Evolutionary conservation across 1,284 basidiomycete genomes (phyloP).

Genomic region (Coniferiporia sulphurascens): DNA sequence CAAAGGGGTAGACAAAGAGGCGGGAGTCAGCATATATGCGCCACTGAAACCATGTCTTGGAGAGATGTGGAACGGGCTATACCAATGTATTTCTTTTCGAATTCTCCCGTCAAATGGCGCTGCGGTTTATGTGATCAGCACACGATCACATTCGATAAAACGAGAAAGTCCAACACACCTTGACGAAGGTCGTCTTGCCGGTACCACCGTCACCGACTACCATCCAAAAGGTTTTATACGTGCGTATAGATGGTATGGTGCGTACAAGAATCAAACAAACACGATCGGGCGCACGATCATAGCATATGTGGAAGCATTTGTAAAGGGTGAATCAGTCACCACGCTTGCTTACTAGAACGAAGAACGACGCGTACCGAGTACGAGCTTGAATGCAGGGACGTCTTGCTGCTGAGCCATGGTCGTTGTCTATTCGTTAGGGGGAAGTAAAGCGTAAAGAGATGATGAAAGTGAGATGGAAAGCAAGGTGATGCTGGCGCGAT

Average conservation of each 20-base stretch:
- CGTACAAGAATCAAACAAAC: background rate
- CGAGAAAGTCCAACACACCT: constrained; percentile 48
- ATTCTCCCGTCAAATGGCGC: constrained; percentile 99
- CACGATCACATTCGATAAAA: constrained; percentile 39
- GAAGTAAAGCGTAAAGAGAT: constrained; percentile 18
- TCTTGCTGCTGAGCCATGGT: constrained; percentile 18
- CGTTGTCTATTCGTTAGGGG: constrained; percentile 36
- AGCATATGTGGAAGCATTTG: constrained; percentile 16
- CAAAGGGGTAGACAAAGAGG: constrained; percentile 16
- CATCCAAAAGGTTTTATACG: constrained; percentile 23
- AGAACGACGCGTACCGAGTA: constrained; percentile 68
- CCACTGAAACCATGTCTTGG: background rate
- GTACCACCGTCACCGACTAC: constrained; percentile 97
- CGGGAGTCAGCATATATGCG: constrained; percentile 12
- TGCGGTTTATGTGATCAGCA: constrained; percentile 50
- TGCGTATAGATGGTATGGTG: background rate
- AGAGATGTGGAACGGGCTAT: constrained; percentile 22
- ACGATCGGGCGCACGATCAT: constrained; percentile 23
- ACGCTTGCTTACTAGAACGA: constrained; percentile 7
- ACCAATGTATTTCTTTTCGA: constrained; percentile 99
- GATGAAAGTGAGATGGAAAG: constrained; percentile 14
- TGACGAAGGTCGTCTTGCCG: constrained; percentile 97
- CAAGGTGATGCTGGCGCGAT: constrained; percentile 3
- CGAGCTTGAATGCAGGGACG: constrained; percentile 97
- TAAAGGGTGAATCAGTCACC: constrained; percentile 24